phyloP scores from a whole-genome alignment of 1,139 yeast genomes.

The Geotrichum cucujoidarum region DNA sequence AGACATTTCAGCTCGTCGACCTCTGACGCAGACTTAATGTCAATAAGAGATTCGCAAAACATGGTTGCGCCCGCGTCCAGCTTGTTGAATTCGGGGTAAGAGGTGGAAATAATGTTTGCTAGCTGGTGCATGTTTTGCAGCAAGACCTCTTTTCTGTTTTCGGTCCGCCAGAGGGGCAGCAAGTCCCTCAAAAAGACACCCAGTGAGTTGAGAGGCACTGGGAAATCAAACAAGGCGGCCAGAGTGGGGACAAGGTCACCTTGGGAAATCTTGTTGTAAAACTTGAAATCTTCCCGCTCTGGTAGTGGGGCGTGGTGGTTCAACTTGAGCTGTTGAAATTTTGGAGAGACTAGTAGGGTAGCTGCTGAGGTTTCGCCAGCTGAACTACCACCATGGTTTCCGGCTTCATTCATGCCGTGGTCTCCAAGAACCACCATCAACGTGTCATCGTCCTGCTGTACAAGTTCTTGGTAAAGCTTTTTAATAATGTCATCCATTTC shows the following conservation, averaged over 20 bases:
- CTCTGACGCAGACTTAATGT: slow-evolving; percentile 22
- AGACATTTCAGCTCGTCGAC: slow-evolving; percentile 28
- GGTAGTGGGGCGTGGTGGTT: slow-evolving; percentile 41
- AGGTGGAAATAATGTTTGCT: slow-evolving; percentile 23
- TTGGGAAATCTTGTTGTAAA: slow-evolving; percentile 58
- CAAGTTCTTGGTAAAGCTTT: slow-evolving; percentile 44
- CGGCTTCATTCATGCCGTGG: slow-evolving; percentile 86
- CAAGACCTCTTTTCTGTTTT: slow-evolving; percentile 42
- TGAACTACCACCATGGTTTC: slow-evolving; percentile 96
- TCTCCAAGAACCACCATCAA: slow-evolving; percentile 81
- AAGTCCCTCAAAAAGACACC: slow-evolving; percentile 65
- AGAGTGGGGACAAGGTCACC: slow-evolving; percentile 87
- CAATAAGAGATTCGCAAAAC: slow-evolving; percentile 22
- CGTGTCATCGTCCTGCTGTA: slow-evolving; percentile 47
- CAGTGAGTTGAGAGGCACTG: slow-evolving; percentile 79
- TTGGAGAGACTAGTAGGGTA: slow-evolving; percentile 60
- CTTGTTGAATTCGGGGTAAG: slow-evolving; percentile 22
- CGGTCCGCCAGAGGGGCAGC: slow-evolving; percentile 46
- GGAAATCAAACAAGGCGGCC: slow-evolving; percentile 65
- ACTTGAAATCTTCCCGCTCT: slow-evolving; percentile 45
- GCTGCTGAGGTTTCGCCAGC: slow-evolving; percentile 89
- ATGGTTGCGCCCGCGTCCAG: slow-evolving; percentile 18
- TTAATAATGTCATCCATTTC: slow-evolving; percentile 77
- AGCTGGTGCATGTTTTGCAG: slow-evolving; percentile 63
- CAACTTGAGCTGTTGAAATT: slow-evolving; percentile 38